A percentile compares a stretch with the other conserved stretches of the same genome.
These are phyloP conservation scores for Cardiospermum halicacabum DNA, from an alignment of 345 rosid species.

Conservation along the genomic window DNA sequence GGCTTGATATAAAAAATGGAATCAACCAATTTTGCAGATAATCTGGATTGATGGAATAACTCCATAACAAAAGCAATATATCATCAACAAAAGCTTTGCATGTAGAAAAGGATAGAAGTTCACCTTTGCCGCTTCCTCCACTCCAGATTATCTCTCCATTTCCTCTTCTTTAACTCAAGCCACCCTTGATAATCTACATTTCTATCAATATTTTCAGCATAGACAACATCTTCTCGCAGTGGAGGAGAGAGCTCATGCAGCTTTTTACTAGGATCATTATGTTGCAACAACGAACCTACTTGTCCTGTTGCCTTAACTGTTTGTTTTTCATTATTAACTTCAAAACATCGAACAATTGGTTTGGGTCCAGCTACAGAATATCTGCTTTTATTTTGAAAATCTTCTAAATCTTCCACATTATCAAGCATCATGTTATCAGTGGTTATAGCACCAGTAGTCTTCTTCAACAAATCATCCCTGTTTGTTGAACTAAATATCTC, in stretches of 20 bases:
- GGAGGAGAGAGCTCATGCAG: slow-evolving; percentile 26
- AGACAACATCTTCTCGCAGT: slow-evolving; percentile 23
- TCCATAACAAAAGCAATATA: no score
- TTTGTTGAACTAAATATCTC: slow-evolving; percentile 50
- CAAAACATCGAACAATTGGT: slow-evolving; percentile 63
- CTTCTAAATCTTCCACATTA: slow-evolving; percentile 69
- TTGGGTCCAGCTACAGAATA: slow-evolving; percentile 44
- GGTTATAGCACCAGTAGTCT: slow-evolving; percentile 13
- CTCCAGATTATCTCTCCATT: slow-evolving; percentile 65
- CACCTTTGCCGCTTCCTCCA: slow-evolving; percentile 81
- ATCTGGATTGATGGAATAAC: slow-evolving; percentile 3
- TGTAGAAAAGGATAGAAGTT: slow-evolving; percentile 1
- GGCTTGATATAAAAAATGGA: background rate
- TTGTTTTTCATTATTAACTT: slow-evolving; percentile 31
- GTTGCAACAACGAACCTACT: slow-evolving; percentile 21
- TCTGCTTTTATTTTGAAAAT: slow-evolving; percentile 48
- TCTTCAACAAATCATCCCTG: slow-evolving; percentile 30
- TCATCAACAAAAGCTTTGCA: slow-evolving; percentile 4
- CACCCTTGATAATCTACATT: slow-evolving; percentile 82
- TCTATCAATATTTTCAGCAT: slow-evolving; percentile 54
- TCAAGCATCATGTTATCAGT: slow-evolving; percentile 25
- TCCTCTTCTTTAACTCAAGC: slow-evolving; percentile 90
- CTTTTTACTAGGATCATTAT: slow-evolving; percentile 19
- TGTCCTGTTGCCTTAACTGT: slow-evolving; percentile 21
- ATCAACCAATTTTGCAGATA: background rate